These are phyloP conservation scores for Beauveria caledonica DNA, from an alignment of 2,329 filamentous ascomycete genomes.

Conservation along the genomic window DNA sequence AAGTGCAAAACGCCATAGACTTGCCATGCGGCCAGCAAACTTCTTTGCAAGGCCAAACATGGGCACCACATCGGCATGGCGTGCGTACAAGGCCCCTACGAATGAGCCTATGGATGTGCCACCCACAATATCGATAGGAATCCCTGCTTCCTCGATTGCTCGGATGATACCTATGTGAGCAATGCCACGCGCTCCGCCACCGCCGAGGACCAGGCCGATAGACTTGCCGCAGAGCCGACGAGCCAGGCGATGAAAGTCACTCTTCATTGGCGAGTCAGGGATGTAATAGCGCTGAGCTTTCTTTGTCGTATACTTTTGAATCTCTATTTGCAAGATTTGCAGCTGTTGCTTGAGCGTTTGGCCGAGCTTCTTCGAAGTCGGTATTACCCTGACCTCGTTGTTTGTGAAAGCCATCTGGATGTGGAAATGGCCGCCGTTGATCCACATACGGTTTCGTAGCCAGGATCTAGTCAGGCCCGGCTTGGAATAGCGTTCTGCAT, in stretches of 20 bases:
- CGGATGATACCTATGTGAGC: conserved; percentile 90
- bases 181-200: conserved; percentile 86
- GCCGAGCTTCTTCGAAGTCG: conserved; percentile 69
- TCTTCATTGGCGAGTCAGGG: conserved; percentile 85
- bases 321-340: conserved; percentile 90
- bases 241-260: conserved; percentile 90
- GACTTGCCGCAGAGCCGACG: conserved; percentile 87
- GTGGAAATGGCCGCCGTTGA: conserved; percentile 95
- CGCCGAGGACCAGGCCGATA: conserved; percentile 86
- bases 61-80: conserved; percentile 91
- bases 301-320: conserved; percentile 96
- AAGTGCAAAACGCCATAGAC: conserved; percentile 95
- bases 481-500: conserved; percentile 78
- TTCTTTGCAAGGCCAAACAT: conserved; percentile 97
- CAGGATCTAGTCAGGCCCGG: conserved; percentile 81
- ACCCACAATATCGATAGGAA: conserved; percentile 90
- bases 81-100: conserved; percentile 88
- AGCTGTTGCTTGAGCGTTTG: conserved; percentile 85
- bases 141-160: conserved; percentile 90
- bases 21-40: conserved; percentile 96
- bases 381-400: conserved; percentile 66
- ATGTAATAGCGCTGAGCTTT: conserved; percentile 88
- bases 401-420: conserved; percentile 88
- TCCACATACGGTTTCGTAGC: conserved; percentile 91
- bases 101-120: conserved; percentile 96